These are phyloP conservation scores for Daldinia decipiens DNA, from an alignment of 495 filamentous ascomycete species.

Conservation along the genomic window DNA sequence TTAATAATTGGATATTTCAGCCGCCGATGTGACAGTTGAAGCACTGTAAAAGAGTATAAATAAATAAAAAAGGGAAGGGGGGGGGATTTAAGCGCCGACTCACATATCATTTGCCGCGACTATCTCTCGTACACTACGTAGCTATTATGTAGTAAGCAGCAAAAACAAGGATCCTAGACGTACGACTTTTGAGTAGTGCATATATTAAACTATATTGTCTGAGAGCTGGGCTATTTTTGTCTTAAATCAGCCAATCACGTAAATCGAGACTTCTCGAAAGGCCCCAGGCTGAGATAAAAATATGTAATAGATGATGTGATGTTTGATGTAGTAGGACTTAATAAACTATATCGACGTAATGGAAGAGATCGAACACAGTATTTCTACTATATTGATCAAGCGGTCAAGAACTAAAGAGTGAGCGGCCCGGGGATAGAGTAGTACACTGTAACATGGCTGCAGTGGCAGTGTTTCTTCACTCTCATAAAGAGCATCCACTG, in stretches of 20 bases:
- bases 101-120: conserved; percentile 33
- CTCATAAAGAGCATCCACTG: conserved; percentile 3
- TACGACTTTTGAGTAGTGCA: not conserved
- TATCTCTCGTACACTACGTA: not conserved
- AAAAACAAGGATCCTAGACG: not conserved
- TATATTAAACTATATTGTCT: not conserved
- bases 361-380: conserved; percentile 1
- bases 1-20: conserved; percentile 36
- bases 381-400: conserved; percentile 1
- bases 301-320: not conserved
- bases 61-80: conserved; percentile 18
- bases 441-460: conserved; percentile 33
- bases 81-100: conserved; percentile 16
- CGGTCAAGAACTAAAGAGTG: conserved; percentile 18
- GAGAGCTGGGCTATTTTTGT: not conserved
- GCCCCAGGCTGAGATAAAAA: not conserved
- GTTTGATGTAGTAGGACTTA: not conserved
- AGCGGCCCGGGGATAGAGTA: not conserved
- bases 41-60: conserved; percentile 14
- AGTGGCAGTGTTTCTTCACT: conserved; percentile 27
- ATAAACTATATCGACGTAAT: too few relatives aligned
- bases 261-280: not conserved
- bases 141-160: conserved; percentile 1
- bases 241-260: not conserved
- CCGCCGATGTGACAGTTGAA: conserved; percentile 36